Percentiles rank a stretch among this genome's conserved stretches.
Conservation (phyloP, 1,284 basidiomycete species). For the Flammula alnicola region DNA sequence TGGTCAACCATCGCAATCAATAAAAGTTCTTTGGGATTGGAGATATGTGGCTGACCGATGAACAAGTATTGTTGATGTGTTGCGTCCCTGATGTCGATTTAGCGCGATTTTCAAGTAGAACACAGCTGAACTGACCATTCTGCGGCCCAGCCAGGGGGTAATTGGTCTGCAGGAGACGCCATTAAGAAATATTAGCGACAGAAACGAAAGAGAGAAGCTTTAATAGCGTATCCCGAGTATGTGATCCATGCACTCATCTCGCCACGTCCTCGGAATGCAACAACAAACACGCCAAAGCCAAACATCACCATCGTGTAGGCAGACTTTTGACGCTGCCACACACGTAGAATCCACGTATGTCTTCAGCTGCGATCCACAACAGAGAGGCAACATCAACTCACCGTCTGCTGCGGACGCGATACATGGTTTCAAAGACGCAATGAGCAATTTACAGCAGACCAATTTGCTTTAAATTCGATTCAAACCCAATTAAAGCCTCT, state of each 20-base stretch:
- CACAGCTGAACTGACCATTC: conserved; percentile 70
- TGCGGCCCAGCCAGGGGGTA: conserved; percentile 89
- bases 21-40: conserved; percentile 9
- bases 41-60: conserved; percentile 51
- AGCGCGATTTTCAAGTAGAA: conserved; percentile 17
- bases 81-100: conserved; percentile 66
- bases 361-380: too few relatives aligned
- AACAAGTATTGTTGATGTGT: conserved; percentile 84
- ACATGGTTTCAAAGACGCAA: too few relatives aligned
- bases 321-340: background rate
- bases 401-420: too few relatives aligned
- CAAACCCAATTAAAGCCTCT: too few relatives aligned
- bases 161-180: conserved; percentile 70
- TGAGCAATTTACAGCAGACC: too few relatives aligned
- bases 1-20: conserved; percentile 13
- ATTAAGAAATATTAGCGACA: conserved; percentile 39
- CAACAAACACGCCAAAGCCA: conserved; percentile 29
- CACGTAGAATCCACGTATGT: conserved; percentile 4
- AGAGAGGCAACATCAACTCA: too few relatives aligned
- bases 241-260: conserved; percentile 22
- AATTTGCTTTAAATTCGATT: too few relatives aligned
- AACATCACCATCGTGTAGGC: conserved; percentile 27
- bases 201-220: conserved; percentile 15
- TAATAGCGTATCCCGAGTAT: conserved; percentile 24
- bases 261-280: conserved; percentile 29